Evolutionary conservation across 2,329 filamentous ascomycete genomes (phyloP).

Genomic region (Hymenoscyphus infarciens): DNA sequence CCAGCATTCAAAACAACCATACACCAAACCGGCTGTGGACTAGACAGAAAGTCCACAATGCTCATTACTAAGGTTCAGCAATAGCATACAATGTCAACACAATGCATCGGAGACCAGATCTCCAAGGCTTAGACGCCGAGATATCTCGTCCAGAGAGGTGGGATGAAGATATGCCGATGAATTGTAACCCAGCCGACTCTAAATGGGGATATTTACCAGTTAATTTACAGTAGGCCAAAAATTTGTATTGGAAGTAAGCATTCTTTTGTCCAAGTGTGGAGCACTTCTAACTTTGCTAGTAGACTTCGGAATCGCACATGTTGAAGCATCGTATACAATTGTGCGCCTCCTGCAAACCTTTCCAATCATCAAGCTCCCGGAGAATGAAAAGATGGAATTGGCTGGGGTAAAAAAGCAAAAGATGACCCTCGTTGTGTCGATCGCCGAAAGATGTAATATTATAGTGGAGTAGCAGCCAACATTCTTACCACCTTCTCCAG

Average conservation of each 20-base stretch:
- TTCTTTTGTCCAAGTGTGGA: no score
- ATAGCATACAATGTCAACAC: conserved; percentile 23
- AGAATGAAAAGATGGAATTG: conserved; percentile 15
- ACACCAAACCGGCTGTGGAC: conserved; percentile 33
- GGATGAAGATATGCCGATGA: conserved; percentile 40
- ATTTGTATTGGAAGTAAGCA: conserved; percentile 25
- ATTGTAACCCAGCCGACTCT: conserved; percentile 2
- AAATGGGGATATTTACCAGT: conserved; percentile 16
- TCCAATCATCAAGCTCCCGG: conserved; percentile 3
- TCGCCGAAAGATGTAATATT: conserved; percentile 28
- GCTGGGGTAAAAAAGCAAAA: conserved; percentile 22
- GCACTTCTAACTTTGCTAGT: no score
- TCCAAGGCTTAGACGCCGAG: conserved; percentile 39
- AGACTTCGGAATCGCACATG: no score
- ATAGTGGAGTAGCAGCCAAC: no score
- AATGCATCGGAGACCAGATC: conserved; percentile 38
- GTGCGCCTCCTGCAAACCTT: conserved; percentile 25
- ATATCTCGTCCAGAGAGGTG: conserved; percentile 41
- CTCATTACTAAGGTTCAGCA: conserved; percentile 24
- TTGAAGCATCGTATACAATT: conserved; percentile 27
- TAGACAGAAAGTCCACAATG: conserved; percentile 28
- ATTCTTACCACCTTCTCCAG: no score
- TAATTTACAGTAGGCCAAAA: conserved; percentile 28
- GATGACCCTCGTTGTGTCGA: conserved; percentile 21
- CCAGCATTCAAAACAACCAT: conserved; percentile 20